phyloP scores from a whole-genome alignment of 768 basidiomycete genomes.

The Saitozyma sp. region DNA sequence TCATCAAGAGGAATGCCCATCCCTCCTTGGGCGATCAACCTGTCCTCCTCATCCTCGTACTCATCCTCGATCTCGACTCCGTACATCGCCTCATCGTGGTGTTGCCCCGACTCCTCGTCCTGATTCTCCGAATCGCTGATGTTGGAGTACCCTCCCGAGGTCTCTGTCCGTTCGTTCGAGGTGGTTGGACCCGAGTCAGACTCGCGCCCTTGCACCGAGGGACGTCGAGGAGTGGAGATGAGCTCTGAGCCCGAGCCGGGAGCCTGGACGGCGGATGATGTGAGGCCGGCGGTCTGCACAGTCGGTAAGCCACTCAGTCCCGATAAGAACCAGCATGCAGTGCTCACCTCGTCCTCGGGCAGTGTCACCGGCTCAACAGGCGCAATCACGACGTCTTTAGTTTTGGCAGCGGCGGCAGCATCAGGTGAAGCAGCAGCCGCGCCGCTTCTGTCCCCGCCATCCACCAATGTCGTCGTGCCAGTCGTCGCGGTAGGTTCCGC shows the following conservation, averaged over 20 bases:
- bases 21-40: constrained; percentile 84
- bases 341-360: constrained; percentile 62
- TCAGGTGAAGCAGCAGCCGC: constrained; percentile 2
- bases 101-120: constrained; percentile 69
- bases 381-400: constrained; percentile 14
- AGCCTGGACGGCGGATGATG: constrained; percentile 86
- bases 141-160: constrained; percentile 35
- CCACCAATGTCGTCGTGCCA: constrained; percentile 1
- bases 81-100: constrained; percentile 54
- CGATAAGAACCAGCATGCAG: neutral
- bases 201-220: constrained; percentile 53
- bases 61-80: constrained; percentile 50
- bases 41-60: constrained; percentile 83
- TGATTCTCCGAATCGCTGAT: constrained; percentile 52
- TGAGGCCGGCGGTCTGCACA: constrained; percentile 73
- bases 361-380: constrained; percentile 52
- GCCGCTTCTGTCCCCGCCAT: neutral
- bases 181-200: constrained; percentile 50
- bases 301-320: neutral
- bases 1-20: constrained; percentile 92
- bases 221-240: constrained; percentile 39
- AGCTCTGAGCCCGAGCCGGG: constrained; percentile 71
- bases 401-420: constrained; percentile 2
- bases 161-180: constrained; percentile 27
- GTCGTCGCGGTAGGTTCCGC: constrained; percentile 8